These are phyloP conservation scores for Litchi chinensis DNA, from an alignment of 345 rosid genomes.

Conservation along the genomic window DNA sequence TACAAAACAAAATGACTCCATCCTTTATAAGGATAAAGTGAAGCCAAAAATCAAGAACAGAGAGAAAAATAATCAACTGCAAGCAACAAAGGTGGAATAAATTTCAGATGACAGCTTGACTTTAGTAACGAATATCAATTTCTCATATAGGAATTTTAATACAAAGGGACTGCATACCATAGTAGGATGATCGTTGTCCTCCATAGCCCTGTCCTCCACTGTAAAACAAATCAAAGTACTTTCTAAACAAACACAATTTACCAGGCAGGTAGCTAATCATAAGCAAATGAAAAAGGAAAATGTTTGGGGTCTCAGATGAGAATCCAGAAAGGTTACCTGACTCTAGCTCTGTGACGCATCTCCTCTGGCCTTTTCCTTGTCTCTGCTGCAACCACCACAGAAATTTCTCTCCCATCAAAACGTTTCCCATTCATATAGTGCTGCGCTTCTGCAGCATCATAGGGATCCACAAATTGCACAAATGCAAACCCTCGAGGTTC, in stretches of 20 bases:
- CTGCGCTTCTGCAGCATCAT: slow-evolving; percentile 89
- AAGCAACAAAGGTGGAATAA: not conserved
- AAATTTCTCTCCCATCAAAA: slow-evolving; percentile 85
- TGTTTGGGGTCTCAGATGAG: not conserved
- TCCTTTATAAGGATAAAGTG: not conserved
- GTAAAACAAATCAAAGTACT: slow-evolving; percentile 20
- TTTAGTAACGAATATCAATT: not conserved
- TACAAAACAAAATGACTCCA: not conserved
- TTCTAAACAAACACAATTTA: not conserved
- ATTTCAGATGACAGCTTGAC: not conserved
- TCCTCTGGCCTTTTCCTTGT: slow-evolving; percentile 97
- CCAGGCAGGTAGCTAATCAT: not conserved
- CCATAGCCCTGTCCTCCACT: slow-evolving; percentile 70
- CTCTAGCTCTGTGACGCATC: slow-evolving; percentile 83
- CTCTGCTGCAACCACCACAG: slow-evolving; percentile 91
- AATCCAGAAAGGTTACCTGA: slow-evolving; percentile 39
- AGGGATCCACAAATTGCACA: slow-evolving; percentile 92
- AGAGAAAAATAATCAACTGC: not conserved
- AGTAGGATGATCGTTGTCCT: slow-evolving; percentile 56
- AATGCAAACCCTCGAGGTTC: slow-evolving; percentile 97
- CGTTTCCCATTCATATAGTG: slow-evolving; percentile 82
- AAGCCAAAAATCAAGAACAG: not conserved
- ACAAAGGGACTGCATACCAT: slow-evolving; percentile 51
- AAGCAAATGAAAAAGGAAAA: not conserved
- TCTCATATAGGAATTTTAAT: not conserved